phyloP scores from a whole-genome alignment of 2,329 filamentous ascomycete species.

The Monilinia aucupariae region DNA sequence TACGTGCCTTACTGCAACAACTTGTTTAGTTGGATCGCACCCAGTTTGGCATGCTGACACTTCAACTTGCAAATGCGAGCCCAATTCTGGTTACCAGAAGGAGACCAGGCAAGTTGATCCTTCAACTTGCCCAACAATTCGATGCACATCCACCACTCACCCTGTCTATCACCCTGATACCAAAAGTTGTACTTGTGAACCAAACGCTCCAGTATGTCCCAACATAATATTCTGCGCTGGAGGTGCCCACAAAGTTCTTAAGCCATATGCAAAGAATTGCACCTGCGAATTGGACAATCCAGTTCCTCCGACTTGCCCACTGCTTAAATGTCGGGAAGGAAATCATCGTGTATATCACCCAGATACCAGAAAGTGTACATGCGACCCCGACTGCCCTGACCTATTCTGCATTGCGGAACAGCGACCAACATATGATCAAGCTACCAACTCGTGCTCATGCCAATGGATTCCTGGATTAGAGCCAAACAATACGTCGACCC shows the following conservation, averaged over 20 bases:
- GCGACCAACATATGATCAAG: constrained; percentile 18
- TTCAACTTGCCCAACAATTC: constrained; percentile 19
- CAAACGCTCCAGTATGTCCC: constrained; percentile 15
- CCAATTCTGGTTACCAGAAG: neutral
- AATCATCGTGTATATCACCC: constrained; percentile 24
- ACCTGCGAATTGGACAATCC: constrained; percentile 20
- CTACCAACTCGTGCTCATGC: constrained; percentile 22
- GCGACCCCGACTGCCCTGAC: constrained; percentile 23
- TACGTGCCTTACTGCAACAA: constrained; percentile 9
- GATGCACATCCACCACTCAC: constrained; percentile 18
- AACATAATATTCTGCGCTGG: constrained; percentile 21
- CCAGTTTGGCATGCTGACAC: constrained; percentile 4
- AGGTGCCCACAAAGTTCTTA: constrained; percentile 17
- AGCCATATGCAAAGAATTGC: constrained; percentile 19
- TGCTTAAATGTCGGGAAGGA: constrained; percentile 21
- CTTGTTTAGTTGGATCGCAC: neutral
- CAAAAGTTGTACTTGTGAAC: constrained; percentile 22
- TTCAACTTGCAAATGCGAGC: constrained; percentile 10
- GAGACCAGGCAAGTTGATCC: constrained; percentile 8
- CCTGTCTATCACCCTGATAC: constrained; percentile 21
- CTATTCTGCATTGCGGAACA: constrained; percentile 22
- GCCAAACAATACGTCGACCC: constrained; percentile 3
- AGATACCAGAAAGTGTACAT: constrained; percentile 21
- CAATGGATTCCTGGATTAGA: constrained; percentile 19
- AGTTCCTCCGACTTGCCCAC: constrained; percentile 19